Base-by-base conservation (phyloP, 164 flowering plant genomes). In the Sedum album region DNA sequence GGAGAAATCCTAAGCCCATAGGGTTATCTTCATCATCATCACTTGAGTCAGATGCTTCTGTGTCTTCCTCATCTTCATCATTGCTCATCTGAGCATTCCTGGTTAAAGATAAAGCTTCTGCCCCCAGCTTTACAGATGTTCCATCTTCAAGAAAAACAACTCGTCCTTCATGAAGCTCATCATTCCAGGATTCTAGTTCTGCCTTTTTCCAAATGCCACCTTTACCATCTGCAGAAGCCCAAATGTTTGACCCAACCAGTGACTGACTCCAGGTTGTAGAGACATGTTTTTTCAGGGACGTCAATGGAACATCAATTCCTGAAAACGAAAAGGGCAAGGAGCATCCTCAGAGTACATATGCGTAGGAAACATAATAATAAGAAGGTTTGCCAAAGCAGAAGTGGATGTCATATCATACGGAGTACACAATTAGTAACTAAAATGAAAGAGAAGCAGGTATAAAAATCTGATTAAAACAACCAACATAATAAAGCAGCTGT, bases 161-260 rank as follows among this genome's bases (percentile, higher is more conserved):
- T 39, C 79, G 73, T 46, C 82, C 96, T 64, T 73, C 64, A 33
- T 68, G 70, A 48, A 72, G 78, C 46, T 75, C 46, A 13, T 83
- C 89, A 74, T 94, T 88, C 98, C 95, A 94, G 15, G 88, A 87
- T 67, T 85, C 88, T 28, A 91, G 93, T 67, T 94, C 99, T 51
- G 97, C 97, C 79, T 82, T 76, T 75, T 81, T 82, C 97, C 97
- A 94, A 55, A 91, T 78, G 67, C 93, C 91, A 75, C 61, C 55
- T 73, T 77, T 80, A 67, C 73, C 44, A 31, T 84, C 85, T 21
- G 92, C 66, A 41, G 79, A 65, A 49, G 97, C 99, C 90, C 84
- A 91, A 57, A 90, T 76, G 60, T 71, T 86, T 70, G 96, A 87
- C 8, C 97, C 97, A 55, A 82, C 92, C 60, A 82, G 68, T 62